phyloP scores from a whole-genome alignment of 2,329 filamentous ascomycete species.

The Lasiodiplodia citricola region DNA sequence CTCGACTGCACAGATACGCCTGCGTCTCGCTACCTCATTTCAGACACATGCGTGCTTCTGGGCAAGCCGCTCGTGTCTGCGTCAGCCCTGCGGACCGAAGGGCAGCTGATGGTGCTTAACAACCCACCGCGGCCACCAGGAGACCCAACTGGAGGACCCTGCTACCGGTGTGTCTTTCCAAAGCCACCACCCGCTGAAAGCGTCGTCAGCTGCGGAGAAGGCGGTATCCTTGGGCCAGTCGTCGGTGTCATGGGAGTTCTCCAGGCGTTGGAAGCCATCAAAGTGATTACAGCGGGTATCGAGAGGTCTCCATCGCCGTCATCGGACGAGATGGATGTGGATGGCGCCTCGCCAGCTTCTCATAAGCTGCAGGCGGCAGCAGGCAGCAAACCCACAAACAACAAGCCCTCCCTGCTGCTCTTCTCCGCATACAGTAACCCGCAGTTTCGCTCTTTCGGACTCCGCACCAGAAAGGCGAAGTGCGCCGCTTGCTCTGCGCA shows the following conservation, averaged over 20 bases:
- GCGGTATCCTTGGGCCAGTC: conserved; percentile 88
- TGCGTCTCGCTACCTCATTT: conserved; percentile 88
- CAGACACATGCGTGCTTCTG: conserved; percentile 83
- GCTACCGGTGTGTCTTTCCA: conserved; percentile 93
- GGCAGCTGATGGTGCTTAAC: conserved; percentile 89
- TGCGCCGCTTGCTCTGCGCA: conserved; percentile 78
- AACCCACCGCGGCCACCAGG: conserved; percentile 70
- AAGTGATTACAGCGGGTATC: conserved; percentile 65
- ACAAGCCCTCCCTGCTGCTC: conserved; percentile 53
- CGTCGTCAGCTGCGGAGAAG: conserved; percentile 87
- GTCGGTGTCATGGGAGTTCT: conserved; percentile 93
- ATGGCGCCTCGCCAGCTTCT: conserved; percentile 32
- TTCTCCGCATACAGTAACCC: conserved; percentile 61
- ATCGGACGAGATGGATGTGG: conserved; percentile 19
- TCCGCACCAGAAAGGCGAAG: conserved; percentile 70
- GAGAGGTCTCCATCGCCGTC: neutral
- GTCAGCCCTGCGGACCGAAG: conserved; percentile 85
- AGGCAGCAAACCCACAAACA: conserved; percentile 28
- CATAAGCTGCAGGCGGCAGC: conserved; percentile 33
- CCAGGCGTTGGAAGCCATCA: conserved; percentile 88
- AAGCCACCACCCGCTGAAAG: conserved; percentile 82
- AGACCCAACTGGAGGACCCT: conserved; percentile 69
- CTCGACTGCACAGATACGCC: conserved; percentile 97
- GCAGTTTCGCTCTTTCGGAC: conserved; percentile 74
- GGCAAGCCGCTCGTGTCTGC: conserved; percentile 84